phyloP scores from a whole-genome alignment of 2,329 filamentous ascomycete genomes.

The Calonectria pseudoreteaudii region DNA sequence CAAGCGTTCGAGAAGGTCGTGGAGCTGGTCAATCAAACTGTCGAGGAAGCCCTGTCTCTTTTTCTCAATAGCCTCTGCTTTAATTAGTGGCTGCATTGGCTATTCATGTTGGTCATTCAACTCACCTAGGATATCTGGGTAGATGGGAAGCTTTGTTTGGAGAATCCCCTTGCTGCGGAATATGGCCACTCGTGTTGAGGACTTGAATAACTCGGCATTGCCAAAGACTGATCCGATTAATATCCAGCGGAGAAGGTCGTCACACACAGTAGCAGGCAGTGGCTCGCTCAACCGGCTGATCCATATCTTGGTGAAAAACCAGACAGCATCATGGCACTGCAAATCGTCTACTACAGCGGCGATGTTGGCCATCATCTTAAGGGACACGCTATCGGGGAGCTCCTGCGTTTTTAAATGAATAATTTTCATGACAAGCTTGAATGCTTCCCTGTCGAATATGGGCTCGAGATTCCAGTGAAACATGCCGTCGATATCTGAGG shows the following conservation, averaged over 20 bases:
- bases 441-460: not conserved
- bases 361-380: not conserved
- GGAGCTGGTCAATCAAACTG: not conserved
- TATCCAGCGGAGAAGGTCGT: not conserved
- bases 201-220: not conserved
- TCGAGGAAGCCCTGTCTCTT: not conserved
- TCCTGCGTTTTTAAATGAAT: not conserved
- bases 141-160: not conserved
- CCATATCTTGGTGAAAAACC: not conserved
- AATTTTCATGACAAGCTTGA: not conserved
- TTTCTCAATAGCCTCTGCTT: not conserved
- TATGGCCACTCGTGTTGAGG: not conserved
- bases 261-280: not conserved
- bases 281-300: not conserved
- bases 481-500: not conserved
- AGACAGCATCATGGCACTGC: constrained; percentile 6
- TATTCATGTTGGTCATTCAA: not conserved
- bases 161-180: not conserved
- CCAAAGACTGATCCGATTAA: not conserved
- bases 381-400: not conserved
- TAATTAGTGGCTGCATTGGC: not conserved
- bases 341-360: constrained; percentile 2
- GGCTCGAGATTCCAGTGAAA: not conserved
- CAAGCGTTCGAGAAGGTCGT: not conserved
- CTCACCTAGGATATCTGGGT: not conserved